phyloP scores from a whole-genome alignment of 2,329 filamentous ascomycete species.

The Xylaria arbuscula region DNA sequence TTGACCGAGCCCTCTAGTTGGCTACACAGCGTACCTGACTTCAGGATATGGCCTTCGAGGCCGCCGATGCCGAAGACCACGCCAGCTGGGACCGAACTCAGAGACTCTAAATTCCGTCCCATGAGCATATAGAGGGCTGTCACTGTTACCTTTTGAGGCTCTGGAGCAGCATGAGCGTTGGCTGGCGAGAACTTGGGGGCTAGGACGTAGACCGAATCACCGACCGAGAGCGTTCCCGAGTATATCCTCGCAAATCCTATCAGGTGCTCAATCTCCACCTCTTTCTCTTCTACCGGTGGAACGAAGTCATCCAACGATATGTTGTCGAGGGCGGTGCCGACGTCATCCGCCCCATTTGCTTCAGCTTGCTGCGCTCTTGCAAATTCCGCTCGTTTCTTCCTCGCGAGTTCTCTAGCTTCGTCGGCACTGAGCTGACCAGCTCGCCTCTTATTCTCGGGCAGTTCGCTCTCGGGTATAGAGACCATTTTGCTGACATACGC shows the following conservation, averaged over 20 bases:
- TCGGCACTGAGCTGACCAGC: constrained; percentile 81
- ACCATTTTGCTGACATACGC: constrained; percentile 99
- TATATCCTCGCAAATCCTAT: constrained; percentile 96
- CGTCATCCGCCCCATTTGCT: constrained; percentile 62
- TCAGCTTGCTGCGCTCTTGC: constrained; percentile 77
- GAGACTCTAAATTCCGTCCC: constrained; percentile 86
- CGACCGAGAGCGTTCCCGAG: constrained; percentile 88
- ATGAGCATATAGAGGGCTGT: constrained; percentile 94
- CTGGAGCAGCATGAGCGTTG: constrained; percentile 75
- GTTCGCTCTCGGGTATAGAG: constrained; percentile 89
- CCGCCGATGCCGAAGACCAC: constrained; percentile 96
- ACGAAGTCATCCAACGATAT: constrained; percentile 67
- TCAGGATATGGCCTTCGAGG: constrained; percentile 91
- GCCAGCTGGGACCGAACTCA: constrained; percentile 87
- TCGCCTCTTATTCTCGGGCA: constrained; percentile 85
- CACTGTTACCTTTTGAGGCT: constrained; percentile 84
- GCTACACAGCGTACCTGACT: constrained; percentile 93
- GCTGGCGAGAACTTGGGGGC: constrained; percentile 93
- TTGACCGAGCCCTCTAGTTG: constrained; percentile 88
- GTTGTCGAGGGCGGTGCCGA: constrained; percentile 70
- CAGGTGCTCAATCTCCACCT: constrained; percentile 82
- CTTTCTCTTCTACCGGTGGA: constrained; percentile 63
- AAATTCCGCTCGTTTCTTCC: constrained; percentile 89
- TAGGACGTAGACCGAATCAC: constrained; percentile 90
- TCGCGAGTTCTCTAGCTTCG: constrained; percentile 87